Evolutionary conservation across 768 basidiomycete genomes (phyloP), one percentile per base, ranked within the genome.

Genomic region (Ramaria sp.): DNA sequence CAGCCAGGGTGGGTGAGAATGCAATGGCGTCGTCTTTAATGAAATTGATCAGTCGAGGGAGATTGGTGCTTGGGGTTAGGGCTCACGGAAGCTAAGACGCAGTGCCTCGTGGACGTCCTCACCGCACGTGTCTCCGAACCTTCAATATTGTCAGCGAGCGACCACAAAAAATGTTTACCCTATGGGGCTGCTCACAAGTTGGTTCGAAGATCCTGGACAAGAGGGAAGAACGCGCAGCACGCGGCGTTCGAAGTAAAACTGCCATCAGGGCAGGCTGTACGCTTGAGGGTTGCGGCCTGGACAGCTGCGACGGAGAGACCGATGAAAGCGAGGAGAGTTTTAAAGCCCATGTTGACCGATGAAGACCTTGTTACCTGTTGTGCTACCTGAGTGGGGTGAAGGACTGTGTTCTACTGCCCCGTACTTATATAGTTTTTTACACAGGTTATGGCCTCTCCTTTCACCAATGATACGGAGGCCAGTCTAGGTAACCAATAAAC

Each of bases 201-300:
- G 7, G 17, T 24, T 50, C 7, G 17, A 7, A 50, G 24, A 22
- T 50, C 48, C 6, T 50, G n/a, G 33, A 17, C 10, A 17, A 50
- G 24, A 50, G 48, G 17, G 33, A 50, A 50, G 33, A 50, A 50
- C 1, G 48, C n/a, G 24, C 48, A 50, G 48, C 48, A 50, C n/a
- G 48, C 48, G 11, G 24, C 7, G 24, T 50, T n/a, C 17, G 59
- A 56, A 10, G 63, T 65, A 13, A 59, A 65, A 57, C 68, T 59
- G 39, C 69, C 67, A 51, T 68, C 66, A 12, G 69, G 63, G 41
- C 69, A 70, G 27, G 27, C n/a, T 27, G 27, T 27, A 20, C 47
- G 27, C 19, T 42, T 51, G 57, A 33, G 30, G 37, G 20, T 53
- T 12, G 59, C 59, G 5, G 58, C 58, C 11, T 52, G 15, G 19